phyloP scores from a whole-genome alignment of 176 grass and related monocot genomes.

The Dendrocalamus sinicus region DNA sequence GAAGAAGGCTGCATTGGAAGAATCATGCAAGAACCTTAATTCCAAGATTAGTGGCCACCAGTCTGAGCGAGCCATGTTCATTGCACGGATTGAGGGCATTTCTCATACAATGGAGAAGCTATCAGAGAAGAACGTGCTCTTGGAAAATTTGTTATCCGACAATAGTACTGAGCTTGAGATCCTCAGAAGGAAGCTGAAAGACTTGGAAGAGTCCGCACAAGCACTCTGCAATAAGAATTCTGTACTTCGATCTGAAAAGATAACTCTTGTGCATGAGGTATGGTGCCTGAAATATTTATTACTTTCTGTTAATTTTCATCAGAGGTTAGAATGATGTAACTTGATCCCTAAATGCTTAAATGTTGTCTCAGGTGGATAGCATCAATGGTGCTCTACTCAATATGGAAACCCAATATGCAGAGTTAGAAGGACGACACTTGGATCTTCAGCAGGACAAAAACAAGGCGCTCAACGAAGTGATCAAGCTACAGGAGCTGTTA shows the following conservation, averaged over 20 bases:
- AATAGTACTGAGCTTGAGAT: slow-evolving; percentile 68
- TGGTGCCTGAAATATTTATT: slow-evolving; percentile 23
- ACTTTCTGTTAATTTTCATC: slow-evolving; percentile 24
- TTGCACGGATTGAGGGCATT: slow-evolving; percentile 66
- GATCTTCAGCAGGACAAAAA: slow-evolving; percentile 77
- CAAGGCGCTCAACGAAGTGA: slow-evolving; percentile 43
- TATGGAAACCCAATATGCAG: slow-evolving; percentile 65
- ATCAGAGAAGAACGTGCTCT: slow-evolving; percentile 66
- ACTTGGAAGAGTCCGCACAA: slow-evolving; percentile 59
- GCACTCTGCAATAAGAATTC: slow-evolving; percentile 68
- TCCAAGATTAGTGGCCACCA: slow-evolving; percentile 56
- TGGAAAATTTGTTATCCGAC: slow-evolving; percentile 82
- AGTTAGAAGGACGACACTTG: slow-evolving; percentile 69
- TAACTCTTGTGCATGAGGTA: slow-evolving; percentile 74
- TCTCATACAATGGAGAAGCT: slow-evolving; percentile 83
- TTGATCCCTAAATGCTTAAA: slow-evolving; percentile 34
- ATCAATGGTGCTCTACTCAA: slow-evolving; percentile 63
- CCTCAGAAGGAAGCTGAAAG: slow-evolving; percentile 67
- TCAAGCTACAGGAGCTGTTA: slow-evolving; percentile 56
- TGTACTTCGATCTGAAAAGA: slow-evolving; percentile 70
- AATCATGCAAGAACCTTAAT: slow-evolving; percentile 65
- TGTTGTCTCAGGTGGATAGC: slow-evolving; percentile 71
- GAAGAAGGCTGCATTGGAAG: slow-evolving; percentile 61
- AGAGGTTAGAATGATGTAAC: slow-evolving; percentile 2
- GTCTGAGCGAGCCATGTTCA: slow-evolving; percentile 65